phyloP scores from a whole-genome alignment of 139 green algal species.

The Asterochloris erici region DNA sequence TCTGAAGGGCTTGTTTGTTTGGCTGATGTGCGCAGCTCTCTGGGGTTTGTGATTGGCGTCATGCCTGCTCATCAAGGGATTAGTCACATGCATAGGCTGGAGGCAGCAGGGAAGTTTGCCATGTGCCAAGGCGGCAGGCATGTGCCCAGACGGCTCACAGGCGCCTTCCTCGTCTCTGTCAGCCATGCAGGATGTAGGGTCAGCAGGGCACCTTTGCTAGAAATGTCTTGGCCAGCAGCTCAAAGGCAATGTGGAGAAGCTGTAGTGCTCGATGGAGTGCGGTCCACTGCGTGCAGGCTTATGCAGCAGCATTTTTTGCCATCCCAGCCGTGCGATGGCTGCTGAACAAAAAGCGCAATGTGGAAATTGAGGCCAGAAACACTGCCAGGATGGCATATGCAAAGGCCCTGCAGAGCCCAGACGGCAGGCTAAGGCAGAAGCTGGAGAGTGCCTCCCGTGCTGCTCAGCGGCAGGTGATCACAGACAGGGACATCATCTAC shows the following conservation, averaged over 20 bases:
- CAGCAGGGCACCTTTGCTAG: neutral
- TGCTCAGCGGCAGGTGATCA: slow-evolving; percentile 6
- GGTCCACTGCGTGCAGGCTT: slow-evolving; percentile 48
- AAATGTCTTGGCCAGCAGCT: neutral
- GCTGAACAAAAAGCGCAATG: slow-evolving; percentile 51
- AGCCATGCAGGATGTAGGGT: neutral
- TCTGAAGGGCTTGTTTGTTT: too few species aligned
- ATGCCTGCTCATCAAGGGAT: too few species aligned
- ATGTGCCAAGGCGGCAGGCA: too few species aligned
- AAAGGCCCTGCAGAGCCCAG: neutral
- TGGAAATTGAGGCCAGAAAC: slow-evolving; percentile 73
- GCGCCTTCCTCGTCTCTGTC: neutral
- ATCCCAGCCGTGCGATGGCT: slow-evolving; percentile 73
- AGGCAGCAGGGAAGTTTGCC: too few species aligned
- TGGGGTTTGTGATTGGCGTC: too few species aligned
- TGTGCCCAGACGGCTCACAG: neutral
- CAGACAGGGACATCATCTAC: slow-evolving; percentile 23
- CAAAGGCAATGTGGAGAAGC: neutral
- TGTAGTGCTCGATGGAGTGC: neutral
- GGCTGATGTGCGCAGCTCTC: too few species aligned
- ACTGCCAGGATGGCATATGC: slow-evolving; percentile 32
- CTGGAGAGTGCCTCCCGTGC: slow-evolving; percentile 1
- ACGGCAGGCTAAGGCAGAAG: neutral
- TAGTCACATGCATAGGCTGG: too few species aligned
- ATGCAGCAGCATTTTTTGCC: slow-evolving; percentile 86